Percentiles rank a stretch among this genome's conserved stretches.
phyloP scores from a whole-genome alignment of 345 rosid species.

The Hevea brasiliensis region DNA sequence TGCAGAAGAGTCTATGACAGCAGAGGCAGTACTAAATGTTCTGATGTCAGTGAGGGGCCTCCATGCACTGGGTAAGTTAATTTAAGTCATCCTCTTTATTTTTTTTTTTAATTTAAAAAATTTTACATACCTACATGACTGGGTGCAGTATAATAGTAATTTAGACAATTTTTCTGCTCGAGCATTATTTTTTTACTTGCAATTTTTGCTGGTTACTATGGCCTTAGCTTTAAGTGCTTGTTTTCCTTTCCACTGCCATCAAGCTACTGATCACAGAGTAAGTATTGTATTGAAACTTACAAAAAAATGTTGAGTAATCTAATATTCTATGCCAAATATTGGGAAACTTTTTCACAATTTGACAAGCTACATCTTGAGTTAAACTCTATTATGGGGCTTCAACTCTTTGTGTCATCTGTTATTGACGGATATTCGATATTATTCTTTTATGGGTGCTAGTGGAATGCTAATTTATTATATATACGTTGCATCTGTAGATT shows the following conservation, averaged over 20 bases:
- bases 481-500: conserved; percentile 46
- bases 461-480: conserved; percentile 11
- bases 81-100: not conserved
- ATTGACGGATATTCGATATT: not conserved
- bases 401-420: not conserved
- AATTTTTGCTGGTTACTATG: not conserved
- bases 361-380: not conserved
- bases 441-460: not conserved
- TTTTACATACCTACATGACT: not conserved
- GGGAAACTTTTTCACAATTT: not conserved
- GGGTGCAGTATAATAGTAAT: not conserved
- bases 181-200: too few relatives aligned
- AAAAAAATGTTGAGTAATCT: not conserved
- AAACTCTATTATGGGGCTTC: not conserved
- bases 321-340: not conserved
- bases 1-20: conserved; percentile 81
- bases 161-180: not conserved
- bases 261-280: not conserved
- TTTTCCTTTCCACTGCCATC: not conserved
- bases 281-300: too few relatives aligned
- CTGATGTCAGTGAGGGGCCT: conserved; percentile 83
- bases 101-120: not conserved
- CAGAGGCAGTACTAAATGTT: conserved; percentile 85
- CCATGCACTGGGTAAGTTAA: conserved; percentile 89
- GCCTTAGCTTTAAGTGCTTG: not conserved